These are phyloP conservation scores for Radiomyces spectabilis DNA, from an alignment of 192 early-diverging fungal genomes.

Conservation along the genomic window DNA sequence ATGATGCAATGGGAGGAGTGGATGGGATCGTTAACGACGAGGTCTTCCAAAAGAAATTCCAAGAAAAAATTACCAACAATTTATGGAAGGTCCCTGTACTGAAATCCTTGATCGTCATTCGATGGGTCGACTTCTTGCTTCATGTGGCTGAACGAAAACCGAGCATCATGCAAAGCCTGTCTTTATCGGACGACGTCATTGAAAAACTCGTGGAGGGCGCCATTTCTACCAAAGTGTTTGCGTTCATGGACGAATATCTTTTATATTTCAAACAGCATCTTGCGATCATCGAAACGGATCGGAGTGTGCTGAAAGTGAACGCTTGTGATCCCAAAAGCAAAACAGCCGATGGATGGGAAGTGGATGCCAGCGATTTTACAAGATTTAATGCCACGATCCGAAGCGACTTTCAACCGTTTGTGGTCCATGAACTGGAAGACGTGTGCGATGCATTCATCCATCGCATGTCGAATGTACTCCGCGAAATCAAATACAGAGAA, in stretches of 20 bases:
- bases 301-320: not conserved
- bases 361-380: slow-evolving; percentile 28
- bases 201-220: not conserved
- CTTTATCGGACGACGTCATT: too few relatives aligned
- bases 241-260: slow-evolving; percentile 2
- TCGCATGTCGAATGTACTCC: slow-evolving; percentile 50
- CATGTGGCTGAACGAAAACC: not conserved
- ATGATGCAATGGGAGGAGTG: not conserved
- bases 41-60: not conserved
- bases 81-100: not conserved
- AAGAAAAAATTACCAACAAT: not conserved
- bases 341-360: not conserved
- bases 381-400: not conserved
- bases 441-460: slow-evolving; percentile 43
- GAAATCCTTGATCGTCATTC: not conserved
- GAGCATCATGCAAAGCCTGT: not conserved
- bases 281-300: not conserved
- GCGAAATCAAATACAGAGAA: slow-evolving; percentile 57
- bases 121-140: not conserved
- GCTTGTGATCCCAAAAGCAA: too few relatives aligned
- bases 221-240: not conserved
- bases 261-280: slow-evolving; percentile 23
- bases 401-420: slow-evolving; percentile 16
- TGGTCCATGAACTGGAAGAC: slow-evolving; percentile 33
- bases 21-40: not conserved